phyloP scores from a whole-genome alignment of 805 yeast genomes.

The Pichia nanzhaoensis region DNA sequence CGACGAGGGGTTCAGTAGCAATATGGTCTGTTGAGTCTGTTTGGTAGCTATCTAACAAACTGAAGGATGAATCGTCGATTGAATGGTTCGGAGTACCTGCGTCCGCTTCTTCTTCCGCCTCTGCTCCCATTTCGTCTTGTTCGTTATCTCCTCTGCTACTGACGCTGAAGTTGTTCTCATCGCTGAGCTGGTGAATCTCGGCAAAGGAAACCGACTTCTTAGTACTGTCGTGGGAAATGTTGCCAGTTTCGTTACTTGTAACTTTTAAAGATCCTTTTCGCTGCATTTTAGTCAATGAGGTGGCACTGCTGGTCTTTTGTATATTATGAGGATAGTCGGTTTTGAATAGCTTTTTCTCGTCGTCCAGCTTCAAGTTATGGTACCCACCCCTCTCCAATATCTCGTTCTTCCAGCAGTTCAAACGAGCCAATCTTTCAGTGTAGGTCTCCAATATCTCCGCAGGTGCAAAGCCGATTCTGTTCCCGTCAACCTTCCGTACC shows the following conservation, averaged over 20 bases:
- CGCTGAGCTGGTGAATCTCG: constrained; percentile 8
- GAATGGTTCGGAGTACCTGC: too few relatives aligned
- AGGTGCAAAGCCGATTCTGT: constrained; percentile 82
- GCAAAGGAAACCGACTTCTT: constrained; percentile 30
- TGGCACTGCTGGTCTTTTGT: constrained; percentile 11
- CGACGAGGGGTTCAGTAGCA: constrained; percentile 12
- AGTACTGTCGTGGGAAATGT: neutral
- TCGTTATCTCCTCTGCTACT: constrained; percentile 1
- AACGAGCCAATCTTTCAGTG: constrained; percentile 82
- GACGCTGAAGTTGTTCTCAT: constrained; percentile 2
- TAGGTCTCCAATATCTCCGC: constrained; percentile 93
- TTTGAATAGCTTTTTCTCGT: constrained; percentile 24
- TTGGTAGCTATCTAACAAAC: constrained; percentile 5
- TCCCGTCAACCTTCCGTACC: constrained; percentile 42
- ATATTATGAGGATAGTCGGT: constrained; percentile 16
- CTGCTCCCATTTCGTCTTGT: constrained; percentile 33
- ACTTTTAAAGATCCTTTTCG: constrained; percentile 15
- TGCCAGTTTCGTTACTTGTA: neutral
- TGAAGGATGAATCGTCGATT: constrained; percentile 1
- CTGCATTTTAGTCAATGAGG: constrained; percentile 17
- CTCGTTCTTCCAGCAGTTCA: constrained; percentile 90
- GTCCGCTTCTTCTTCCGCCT: too few relatives aligned
- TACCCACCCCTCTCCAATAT: constrained; percentile 41
- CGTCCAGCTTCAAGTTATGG: constrained; percentile 17
- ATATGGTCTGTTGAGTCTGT: constrained; percentile 18